Evolutionary conservation across 345 rosid genomes (phyloP).

Genomic region (Pugionium dolabratum): DNA sequence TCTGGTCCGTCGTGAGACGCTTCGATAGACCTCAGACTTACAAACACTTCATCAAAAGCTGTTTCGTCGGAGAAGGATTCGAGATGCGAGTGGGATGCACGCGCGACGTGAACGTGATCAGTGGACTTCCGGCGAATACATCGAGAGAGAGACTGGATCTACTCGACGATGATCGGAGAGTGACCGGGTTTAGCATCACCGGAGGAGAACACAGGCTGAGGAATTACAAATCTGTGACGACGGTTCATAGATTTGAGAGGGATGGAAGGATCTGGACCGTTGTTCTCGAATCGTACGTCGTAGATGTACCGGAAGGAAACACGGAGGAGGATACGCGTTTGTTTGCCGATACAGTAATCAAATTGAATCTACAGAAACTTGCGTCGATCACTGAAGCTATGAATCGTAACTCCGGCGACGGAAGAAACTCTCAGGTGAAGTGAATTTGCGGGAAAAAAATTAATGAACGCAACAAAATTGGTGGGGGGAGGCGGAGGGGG

Average conservation of each 20-base stretch:
- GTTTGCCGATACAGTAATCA: constrained; percentile 81
- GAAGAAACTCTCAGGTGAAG: constrained; percentile 11
- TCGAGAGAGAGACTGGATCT: constrained; percentile 74
- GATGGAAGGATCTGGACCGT: constrained; percentile 50
- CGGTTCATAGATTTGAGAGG: constrained; percentile 59
- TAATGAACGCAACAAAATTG: constrained; percentile 3
- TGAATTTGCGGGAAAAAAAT: neutral
- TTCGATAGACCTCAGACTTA: constrained; percentile 74
- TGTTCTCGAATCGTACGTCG: constrained; percentile 66
- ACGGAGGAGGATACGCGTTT: constrained; percentile 91
- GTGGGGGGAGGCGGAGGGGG: too few species aligned
- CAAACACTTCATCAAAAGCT: constrained; percentile 80
- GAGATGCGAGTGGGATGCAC: constrained; percentile 58
- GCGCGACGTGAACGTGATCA: constrained; percentile 67
- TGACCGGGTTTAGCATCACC: constrained; percentile 65
- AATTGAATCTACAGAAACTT: constrained; percentile 74
- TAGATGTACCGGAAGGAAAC: constrained; percentile 75
- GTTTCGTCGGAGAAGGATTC: constrained; percentile 49
- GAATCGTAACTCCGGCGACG: constrained; percentile 23
- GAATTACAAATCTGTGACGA: constrained; percentile 78
- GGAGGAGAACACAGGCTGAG: constrained; percentile 82
- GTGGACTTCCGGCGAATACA: constrained; percentile 75
- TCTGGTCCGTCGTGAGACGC: constrained; percentile 67
- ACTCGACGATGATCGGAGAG: constrained; percentile 58
- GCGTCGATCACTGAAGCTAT: constrained; percentile 62